These are phyloP conservation scores for Penicillium sp. DNA, from an alignment of 2,329 filamentous ascomycete species.

Conservation along the genomic window DNA sequence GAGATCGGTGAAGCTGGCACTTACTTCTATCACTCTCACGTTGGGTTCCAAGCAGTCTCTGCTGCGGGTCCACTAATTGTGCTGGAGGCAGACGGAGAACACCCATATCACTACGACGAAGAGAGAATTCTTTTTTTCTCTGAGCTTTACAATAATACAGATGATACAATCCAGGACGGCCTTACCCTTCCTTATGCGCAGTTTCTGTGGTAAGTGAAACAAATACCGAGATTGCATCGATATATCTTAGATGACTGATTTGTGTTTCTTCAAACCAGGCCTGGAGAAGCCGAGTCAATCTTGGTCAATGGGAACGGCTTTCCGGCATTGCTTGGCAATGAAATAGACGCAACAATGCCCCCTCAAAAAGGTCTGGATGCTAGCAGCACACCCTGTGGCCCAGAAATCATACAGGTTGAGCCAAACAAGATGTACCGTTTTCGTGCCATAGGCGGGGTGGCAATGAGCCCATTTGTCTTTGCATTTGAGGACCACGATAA, in stretches of 20 bases:
- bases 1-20: conserved; percentile 54
- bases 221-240: no score
- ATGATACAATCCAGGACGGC: conserved; percentile 49
- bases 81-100: conserved; percentile 37
- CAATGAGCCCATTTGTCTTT: conserved; percentile 49
- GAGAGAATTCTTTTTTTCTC: conserved; percentile 55
- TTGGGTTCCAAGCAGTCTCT: conserved; percentile 59
- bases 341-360: conserved; percentile 16
- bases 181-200: conserved; percentile 30
- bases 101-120: conserved; percentile 60
- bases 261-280: conserved; percentile 38
- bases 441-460: conserved; percentile 55
- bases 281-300: conserved; percentile 56
- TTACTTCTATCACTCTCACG: conserved; percentile 67
- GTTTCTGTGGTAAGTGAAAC: conserved; percentile 1
- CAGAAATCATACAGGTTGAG: conserved; percentile 55
- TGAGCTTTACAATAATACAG: conserved; percentile 56
- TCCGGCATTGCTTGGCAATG: conserved; percentile 27
- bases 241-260: neutral
- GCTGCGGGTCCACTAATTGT: conserved; percentile 58
- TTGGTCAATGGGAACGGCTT: conserved; percentile 56
- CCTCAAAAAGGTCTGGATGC: neutral
- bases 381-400: conserved; percentile 31
- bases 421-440: conserved; percentile 60
- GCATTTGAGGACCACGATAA: conserved; percentile 54